Evolutionary conservation across 106 monocot species (phyloP).

Genomic region (Dendrobium nobile): DNA sequence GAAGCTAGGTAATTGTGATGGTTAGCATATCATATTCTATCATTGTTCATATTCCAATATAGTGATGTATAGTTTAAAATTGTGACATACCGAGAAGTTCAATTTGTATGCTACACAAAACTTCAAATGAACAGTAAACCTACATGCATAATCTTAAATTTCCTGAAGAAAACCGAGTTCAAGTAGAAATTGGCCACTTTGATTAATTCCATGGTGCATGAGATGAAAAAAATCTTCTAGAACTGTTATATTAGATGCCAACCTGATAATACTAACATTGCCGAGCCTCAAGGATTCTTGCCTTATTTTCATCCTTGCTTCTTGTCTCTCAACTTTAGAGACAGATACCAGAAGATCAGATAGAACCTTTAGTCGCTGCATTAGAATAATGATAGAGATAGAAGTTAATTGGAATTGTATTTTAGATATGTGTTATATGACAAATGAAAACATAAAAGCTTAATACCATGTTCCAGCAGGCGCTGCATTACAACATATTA

Average conservation of each 20-base stretch:
- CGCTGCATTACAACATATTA: neutral
- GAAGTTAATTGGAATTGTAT: neutral
- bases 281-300: constrained; percentile 91
- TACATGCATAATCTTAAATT: neutral
- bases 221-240: neutral
- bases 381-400: constrained; percentile 4
- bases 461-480: neutral
- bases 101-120: neutral
- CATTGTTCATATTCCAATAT: neutral
- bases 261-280: constrained; percentile 93
- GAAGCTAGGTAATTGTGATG: neutral
- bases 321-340: constrained; percentile 92
- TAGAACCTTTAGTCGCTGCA: constrained; percentile 74
- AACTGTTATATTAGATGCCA: constrained; percentile 8
- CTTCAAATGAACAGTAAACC: neutral
- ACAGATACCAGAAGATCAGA: constrained; percentile 89
- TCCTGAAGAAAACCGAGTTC: neutral
- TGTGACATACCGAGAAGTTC: neutral
- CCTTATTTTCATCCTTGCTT: constrained; percentile 80
- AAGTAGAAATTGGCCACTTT: neutral
- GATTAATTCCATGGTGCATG: neutral
- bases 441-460: neutral
- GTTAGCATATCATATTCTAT: neutral
- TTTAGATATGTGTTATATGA: too few species aligned
- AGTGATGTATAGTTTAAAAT: neutral